Conservation (phyloP, 805 yeast genomes). For the Kodamaea restingae region DNA sequence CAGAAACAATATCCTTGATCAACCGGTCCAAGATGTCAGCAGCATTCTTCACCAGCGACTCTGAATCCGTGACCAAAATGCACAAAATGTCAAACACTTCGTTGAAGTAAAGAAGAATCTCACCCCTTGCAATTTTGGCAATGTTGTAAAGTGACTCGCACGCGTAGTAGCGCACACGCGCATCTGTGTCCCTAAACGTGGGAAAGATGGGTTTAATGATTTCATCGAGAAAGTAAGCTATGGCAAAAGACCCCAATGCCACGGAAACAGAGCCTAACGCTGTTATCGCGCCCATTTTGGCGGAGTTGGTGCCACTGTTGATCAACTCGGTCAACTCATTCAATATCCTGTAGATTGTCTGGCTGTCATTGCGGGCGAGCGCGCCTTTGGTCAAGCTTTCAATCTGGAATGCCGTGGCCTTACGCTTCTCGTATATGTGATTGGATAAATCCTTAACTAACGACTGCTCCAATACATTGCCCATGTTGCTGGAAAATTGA, state of each 20-base stretch:
- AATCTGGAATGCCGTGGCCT: conserved; percentile 54
- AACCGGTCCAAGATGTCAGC: conserved; percentile 89
- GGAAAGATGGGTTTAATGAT: conserved; percentile 92
- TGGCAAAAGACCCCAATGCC: conserved; percentile 81
- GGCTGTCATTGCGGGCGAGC: conserved; percentile 55
- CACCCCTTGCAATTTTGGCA: conserved; percentile 95
- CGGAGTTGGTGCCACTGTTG: conserved; percentile 64
- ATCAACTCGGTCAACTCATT: conserved; percentile 77
- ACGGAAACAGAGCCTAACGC: conserved; percentile 95
- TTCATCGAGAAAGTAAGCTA: conserved; percentile 76
- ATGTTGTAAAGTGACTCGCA: conserved; percentile 94
- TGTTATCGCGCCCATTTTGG: conserved; percentile 89
- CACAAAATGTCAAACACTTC: conserved; percentile 93
- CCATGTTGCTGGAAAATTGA: conserved; percentile 5
- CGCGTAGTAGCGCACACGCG: conserved; percentile 94
- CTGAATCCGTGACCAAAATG: conserved; percentile 84
- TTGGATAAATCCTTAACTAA: conserved; percentile 42
- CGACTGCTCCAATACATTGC: conserved; percentile 29
- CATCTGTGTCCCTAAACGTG: conserved; percentile 94
- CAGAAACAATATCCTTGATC: conserved; percentile 91
- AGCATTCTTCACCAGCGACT: conserved; percentile 88
- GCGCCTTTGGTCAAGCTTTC: conserved; percentile 76
- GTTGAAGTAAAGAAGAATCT: conserved; percentile 83
- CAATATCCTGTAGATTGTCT: conserved; percentile 58
- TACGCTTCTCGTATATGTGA: conserved; percentile 43